Evolutionary conservation across 1,284 basidiomycete species (phyloP).

Genomic region (Cystobasidium slooffiae): DNA sequence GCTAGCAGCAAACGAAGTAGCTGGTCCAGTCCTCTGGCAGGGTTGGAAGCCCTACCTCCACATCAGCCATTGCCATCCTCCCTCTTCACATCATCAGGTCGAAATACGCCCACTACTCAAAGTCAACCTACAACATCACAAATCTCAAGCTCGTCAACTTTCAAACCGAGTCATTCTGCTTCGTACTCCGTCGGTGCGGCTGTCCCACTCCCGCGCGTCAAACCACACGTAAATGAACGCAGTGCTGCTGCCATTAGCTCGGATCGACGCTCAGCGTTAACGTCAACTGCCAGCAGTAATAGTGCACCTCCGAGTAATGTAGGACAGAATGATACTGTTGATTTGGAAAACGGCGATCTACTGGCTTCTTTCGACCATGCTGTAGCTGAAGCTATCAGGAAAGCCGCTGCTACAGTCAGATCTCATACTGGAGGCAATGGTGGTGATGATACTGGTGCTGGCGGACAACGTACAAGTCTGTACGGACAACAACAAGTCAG

Average conservation of each 20-base stretch:
- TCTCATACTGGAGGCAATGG: background rate
- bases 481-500: background rate
- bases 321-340: background rate
- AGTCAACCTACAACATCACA: background rate
- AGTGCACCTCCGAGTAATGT: background rate
- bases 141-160: background rate
- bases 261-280: no score
- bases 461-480: background rate
- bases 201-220: background rate
- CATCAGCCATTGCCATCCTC: background rate
- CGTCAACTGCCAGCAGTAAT: background rate
- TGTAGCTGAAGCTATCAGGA: constrained; percentile 31
- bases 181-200: background rate
- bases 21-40: background rate
- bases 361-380: constrained; percentile 23
- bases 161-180: background rate
- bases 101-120: no score
- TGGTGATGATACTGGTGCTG: background rate
- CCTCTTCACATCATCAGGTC: no score
- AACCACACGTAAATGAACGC: background rate
- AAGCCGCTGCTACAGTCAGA: constrained; percentile 26
- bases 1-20: constrained; percentile 15
- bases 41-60: background rate
- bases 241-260: background rate
- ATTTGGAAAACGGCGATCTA: background rate